phyloP scores from a whole-genome alignment of 495 filamentous ascomycete genomes.

The Podospora pseudocomata region DNA sequence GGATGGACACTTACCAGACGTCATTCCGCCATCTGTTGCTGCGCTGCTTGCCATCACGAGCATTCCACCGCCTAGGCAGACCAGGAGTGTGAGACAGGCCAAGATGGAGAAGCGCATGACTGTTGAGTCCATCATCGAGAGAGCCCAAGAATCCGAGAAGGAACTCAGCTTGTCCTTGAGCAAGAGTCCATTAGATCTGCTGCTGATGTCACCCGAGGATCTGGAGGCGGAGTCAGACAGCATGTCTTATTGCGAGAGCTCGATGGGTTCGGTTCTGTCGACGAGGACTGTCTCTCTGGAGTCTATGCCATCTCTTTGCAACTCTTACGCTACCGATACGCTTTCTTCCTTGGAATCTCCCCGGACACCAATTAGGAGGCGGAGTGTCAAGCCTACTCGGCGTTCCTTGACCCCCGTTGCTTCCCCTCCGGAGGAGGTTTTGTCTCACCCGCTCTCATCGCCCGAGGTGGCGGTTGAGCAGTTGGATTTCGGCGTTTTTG shows the following conservation, averaged over 20 bases:
- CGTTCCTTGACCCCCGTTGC: conserved; percentile 44
- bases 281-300: conserved; percentile 46
- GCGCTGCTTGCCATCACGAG: conserved; percentile 57
- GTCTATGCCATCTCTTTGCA: conserved; percentile 46
- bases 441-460: conserved; percentile 47
- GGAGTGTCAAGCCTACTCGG: conserved; percentile 37
- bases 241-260: conserved; percentile 43
- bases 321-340: conserved; percentile 39
- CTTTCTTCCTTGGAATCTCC: conserved; percentile 42
- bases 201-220: conserved; percentile 54
- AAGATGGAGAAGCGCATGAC: conserved; percentile 40
- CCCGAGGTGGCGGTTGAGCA: conserved; percentile 35
- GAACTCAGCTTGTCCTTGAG: conserved; percentile 45
- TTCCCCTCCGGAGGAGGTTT: conserved; percentile 34
- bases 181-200: conserved; percentile 49
- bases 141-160: conserved; percentile 49
- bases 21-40: conserved; percentile 56
- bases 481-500: conserved; percentile 48
- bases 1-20: conserved; percentile 46
- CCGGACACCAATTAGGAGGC: conserved; percentile 33
- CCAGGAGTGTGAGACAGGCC: conserved; percentile 25
- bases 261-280: conserved; percentile 39
- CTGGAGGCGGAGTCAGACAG: conserved; percentile 43
- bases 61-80: conserved; percentile 49
- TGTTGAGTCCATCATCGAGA: conserved; percentile 48